These are phyloP conservation scores for Cercospora sesami DNA, from an alignment of 2,329 filamentous ascomycete genomes.

Conservation along the genomic window DNA sequence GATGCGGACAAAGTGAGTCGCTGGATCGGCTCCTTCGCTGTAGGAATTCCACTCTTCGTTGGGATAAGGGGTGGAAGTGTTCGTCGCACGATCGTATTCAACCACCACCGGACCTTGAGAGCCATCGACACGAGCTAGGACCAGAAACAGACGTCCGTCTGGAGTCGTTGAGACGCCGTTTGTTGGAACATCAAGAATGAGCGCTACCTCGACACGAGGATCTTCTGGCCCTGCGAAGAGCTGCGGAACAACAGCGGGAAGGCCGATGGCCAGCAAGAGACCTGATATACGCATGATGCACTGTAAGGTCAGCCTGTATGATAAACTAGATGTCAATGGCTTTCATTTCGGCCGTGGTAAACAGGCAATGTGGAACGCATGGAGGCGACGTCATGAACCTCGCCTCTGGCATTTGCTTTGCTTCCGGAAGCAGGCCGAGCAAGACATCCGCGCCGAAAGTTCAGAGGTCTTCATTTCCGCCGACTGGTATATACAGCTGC, in stretches of 20 bases:
- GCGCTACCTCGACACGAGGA: slow-evolving; percentile 9
- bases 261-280: not conserved
- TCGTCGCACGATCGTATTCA: slow-evolving; percentile 15
- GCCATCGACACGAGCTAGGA: slow-evolving; percentile 10
- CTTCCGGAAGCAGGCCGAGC: not conserved
- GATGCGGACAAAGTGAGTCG: slow-evolving; percentile 31
- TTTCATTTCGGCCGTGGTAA: not conserved
- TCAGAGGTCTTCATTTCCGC: not conserved
- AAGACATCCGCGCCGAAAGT: not conserved
- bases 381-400: not conserved
- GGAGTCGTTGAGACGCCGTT: slow-evolving; percentile 13
- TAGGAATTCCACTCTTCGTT: slow-evolving; percentile 37
- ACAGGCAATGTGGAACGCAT: not conserved
- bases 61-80: slow-evolving; percentile 33
- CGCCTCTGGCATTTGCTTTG: not conserved
- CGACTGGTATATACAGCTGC: not conserved
- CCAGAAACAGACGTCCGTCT: slow-evolving; percentile 14
- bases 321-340: not conserved
- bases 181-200: slow-evolving; percentile 13
- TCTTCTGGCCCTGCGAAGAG: not conserved
- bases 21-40: slow-evolving; percentile 29
- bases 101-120: slow-evolving; percentile 8
- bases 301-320: not conserved
- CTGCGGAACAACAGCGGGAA: not conserved
- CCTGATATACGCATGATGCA: not conserved